Conservation (phyloP, 305 asterid species). For the Nicotiana rustica region DNA sequence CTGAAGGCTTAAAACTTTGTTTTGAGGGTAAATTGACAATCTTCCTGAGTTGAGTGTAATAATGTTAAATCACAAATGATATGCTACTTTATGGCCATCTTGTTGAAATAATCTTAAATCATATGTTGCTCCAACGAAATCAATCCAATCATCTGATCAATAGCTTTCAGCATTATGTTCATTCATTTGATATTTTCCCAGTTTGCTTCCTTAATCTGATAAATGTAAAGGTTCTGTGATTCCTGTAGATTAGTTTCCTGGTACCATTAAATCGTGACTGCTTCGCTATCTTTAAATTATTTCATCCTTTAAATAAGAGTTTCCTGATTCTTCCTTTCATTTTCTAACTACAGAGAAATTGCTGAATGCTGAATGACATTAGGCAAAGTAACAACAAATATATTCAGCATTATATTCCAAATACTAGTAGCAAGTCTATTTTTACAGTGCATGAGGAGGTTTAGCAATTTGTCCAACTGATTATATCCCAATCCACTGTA, state of each 20-base stretch:
- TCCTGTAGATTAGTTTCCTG: no score
- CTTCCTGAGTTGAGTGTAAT: conserved; percentile 25
- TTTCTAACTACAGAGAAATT: neutral
- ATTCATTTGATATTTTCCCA: neutral
- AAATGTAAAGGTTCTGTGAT: no score
- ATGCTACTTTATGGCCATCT: conserved; percentile 10
- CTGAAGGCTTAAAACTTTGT: conserved; percentile 12
- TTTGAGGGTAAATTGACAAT: neutral
- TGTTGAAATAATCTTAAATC: conserved; percentile 19
- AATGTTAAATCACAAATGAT: conserved; percentile 9
- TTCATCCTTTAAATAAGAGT: no score
- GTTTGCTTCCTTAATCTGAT: neutral
- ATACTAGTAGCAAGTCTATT: neutral
- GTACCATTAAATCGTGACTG: no score
- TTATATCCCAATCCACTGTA: neutral
- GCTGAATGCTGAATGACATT: neutral
- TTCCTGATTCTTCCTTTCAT: no score
- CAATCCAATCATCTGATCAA: neutral
- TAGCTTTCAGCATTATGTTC: neutral
- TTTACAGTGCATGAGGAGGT: neutral
- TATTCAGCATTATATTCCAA: neutral
- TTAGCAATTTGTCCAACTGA: neutral
- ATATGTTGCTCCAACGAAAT: conserved; percentile 1
- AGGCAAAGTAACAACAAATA: neutral
- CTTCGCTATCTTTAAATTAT: no score